Evolutionary conservation across 768 basidiomycete species (phyloP).

Genomic region (Mycena filopes): DNA sequence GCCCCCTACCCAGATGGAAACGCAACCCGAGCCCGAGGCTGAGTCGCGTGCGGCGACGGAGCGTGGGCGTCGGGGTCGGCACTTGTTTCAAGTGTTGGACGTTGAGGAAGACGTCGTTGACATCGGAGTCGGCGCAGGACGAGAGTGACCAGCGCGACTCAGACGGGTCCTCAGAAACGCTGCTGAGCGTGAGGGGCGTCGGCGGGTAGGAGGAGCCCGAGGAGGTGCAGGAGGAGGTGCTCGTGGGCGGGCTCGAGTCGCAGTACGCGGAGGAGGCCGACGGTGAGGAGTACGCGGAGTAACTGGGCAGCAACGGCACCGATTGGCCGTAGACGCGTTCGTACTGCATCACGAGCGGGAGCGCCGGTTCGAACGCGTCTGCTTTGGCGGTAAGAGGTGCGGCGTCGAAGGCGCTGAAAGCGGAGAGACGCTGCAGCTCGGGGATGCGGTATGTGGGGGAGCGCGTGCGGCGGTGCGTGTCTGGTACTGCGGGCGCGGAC

Average conservation of each 20-base stretch:
- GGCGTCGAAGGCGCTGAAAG: background rate
- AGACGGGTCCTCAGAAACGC: slow-evolving; percentile 7
- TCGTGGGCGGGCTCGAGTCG: slow-evolving; percentile 1
- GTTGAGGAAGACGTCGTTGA: background rate
- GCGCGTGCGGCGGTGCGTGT: slow-evolving; percentile 18
- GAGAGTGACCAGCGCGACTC: slow-evolving; percentile 7
- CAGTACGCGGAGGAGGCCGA: background rate
- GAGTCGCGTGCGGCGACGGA: background rate
- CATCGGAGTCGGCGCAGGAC: too few relatives aligned
- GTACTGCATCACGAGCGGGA: slow-evolving; percentile 21
- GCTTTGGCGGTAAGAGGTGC: too few relatives aligned
- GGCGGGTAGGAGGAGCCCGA: background rate
- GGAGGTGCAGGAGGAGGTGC: slow-evolving; percentile 11
- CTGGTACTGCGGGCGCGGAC: slow-evolving; percentile 22
- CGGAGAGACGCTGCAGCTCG: slow-evolving; percentile 7
- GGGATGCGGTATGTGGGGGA: slow-evolving; percentile 22
- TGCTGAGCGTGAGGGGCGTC: slow-evolving; percentile 12
- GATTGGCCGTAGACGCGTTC: slow-evolving; percentile 10
- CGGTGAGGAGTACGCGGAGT: background rate
- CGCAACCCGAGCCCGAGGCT: background rate
- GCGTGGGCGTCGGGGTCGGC: background rate
- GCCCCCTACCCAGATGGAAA: too few relatives aligned
- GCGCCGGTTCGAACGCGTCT: slow-evolving; percentile 14
- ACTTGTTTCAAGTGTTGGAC: background rate
- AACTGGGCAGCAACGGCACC: slow-evolving; percentile 8